Evolutionary conservation across 176 grass and related monocot genomes (phyloP), one percentile per base, ranked within the genome.

Genomic region (barley (Hordeum vulgare)): DNA sequence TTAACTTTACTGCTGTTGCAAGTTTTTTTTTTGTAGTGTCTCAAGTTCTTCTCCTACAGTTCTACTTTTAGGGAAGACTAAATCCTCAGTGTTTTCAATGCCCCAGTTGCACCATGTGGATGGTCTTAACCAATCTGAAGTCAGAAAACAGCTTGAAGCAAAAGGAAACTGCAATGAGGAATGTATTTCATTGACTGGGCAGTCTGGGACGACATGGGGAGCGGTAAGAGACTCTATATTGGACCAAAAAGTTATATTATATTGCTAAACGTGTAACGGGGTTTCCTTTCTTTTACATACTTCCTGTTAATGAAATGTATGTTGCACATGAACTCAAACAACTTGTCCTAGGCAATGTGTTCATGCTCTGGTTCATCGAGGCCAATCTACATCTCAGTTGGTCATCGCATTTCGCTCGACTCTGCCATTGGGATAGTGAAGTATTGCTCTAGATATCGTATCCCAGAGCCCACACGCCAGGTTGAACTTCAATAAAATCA

Each of bases 41-140:
- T 28, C 4, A 15, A 76, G 10, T 11, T 33, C 26, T 53, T 65
- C 27, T 35, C 80, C 54, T 2, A 0, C 37, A 61, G 3, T 74
- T 13, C 1, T 61, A 25, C 61, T 9, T 70, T 53, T 20, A 34
- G 63, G 76, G 31, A 76, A 73, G 59, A 63, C 13, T 89, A 66
- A 80, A 78, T 82, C 12, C 9, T 47, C 24, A 31, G 31, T 51
- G 10, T 71, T 78, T 85, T 65, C n/a, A 65, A 61, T 84, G 14
- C 41, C 11, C 9, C 47, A 98, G 96, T 84, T 98, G 74, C 93
- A 98, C 88, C 90, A 98, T 80, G 82, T 98, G 59, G 93, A 98
- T 90, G 93, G 91, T 23, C 96, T 98, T 80, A 80, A 73, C 84
- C 90, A 90, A 67, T 89, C 86, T 59, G 85, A 87, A 78, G 80